Percentiles rank a stretch among this genome's conserved stretches.
Evolutionary conservation across 106 monocot genomes (phyloP).

Genomic region (Platanthera guangdongensis): DNA sequence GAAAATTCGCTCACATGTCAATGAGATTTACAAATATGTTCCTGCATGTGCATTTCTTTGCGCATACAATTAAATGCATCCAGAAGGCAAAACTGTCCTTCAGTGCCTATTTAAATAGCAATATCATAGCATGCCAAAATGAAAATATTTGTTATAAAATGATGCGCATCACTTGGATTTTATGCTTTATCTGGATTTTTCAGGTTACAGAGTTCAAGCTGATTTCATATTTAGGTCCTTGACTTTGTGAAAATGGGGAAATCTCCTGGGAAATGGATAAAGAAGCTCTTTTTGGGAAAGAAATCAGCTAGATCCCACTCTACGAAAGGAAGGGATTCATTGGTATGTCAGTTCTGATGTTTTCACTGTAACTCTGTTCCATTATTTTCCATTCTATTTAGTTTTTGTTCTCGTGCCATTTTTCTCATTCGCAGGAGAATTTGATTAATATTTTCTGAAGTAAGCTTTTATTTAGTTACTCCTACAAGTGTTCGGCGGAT

Average conservation of each 20-base stretch:
- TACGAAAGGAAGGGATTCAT: slow-evolving; percentile 19
- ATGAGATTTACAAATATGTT: neutral
- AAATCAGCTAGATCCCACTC: slow-evolving; percentile 51
- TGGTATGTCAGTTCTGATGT: slow-evolving; percentile 23
- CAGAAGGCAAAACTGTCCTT: neutral
- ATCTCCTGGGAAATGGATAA: slow-evolving; percentile 98
- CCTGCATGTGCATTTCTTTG: neutral
- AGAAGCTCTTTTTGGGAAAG: slow-evolving; percentile 72
- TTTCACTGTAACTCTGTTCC: neutral
- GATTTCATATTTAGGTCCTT: neutral
- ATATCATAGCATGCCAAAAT: neutral
- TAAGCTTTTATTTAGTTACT: neutral
- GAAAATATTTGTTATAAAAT: neutral
- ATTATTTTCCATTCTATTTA: neutral
- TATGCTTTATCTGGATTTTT: slow-evolving; percentile 7
- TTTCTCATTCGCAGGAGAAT: neutral
- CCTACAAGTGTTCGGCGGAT: neutral
- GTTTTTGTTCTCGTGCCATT: neutral
- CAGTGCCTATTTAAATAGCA: neutral
- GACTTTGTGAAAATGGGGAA: slow-evolving; percentile 52
- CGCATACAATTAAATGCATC: neutral
- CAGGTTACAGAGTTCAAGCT: neutral
- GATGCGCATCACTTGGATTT: neutral
- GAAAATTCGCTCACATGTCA: neutral
- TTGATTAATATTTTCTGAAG: neutral